These are phyloP conservation scores for Haplosporangium gracile DNA, from an alignment of 192 early-diverging fungal species.

Conservation along the genomic window DNA sequence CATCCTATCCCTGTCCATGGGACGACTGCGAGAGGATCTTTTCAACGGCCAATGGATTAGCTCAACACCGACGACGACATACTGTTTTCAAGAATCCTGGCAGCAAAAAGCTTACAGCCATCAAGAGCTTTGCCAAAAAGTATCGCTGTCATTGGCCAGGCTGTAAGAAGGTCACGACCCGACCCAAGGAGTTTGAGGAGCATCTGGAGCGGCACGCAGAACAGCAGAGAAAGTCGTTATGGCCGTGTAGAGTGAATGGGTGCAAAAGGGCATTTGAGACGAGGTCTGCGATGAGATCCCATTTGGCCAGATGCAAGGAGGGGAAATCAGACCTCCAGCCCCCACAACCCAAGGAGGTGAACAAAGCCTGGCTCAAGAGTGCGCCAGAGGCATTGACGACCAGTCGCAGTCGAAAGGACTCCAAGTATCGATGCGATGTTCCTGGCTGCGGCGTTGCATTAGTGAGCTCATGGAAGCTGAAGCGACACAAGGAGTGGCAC, in stretches of 20 bases:
- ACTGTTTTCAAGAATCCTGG: not conserved
- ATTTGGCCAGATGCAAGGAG: not conserved
- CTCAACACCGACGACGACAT: conserved; percentile 3
- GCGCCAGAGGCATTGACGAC: not conserved
- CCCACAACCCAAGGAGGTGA: not conserved
- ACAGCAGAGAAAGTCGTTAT: not conserved
- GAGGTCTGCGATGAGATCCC: not conserved
- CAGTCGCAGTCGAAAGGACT: not conserved
- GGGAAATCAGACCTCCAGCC: not conserved
- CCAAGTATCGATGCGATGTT: conserved; percentile 8
- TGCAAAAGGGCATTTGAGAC: conserved; percentile 1
- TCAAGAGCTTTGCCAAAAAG: conserved; percentile 5
- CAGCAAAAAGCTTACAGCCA: not conserved
- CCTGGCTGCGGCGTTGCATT: not conserved
- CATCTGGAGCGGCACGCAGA: not conserved
- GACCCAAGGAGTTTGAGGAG: conserved; percentile 4
- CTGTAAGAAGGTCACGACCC: conserved; percentile 3
- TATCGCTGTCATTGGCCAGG: not conserved
- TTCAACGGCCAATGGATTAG: conserved; percentile 4
- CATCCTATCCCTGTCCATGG: not conserved
- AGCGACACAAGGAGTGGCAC: not conserved
- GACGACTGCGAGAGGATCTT: not conserved
- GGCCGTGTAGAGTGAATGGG: not conserved
- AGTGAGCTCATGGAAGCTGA: not conserved
- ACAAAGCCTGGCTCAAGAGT: not conserved